Conservation (phyloP, 2,329 filamentous ascomycete genomes). For the Fusarium temperatum region DNA sequence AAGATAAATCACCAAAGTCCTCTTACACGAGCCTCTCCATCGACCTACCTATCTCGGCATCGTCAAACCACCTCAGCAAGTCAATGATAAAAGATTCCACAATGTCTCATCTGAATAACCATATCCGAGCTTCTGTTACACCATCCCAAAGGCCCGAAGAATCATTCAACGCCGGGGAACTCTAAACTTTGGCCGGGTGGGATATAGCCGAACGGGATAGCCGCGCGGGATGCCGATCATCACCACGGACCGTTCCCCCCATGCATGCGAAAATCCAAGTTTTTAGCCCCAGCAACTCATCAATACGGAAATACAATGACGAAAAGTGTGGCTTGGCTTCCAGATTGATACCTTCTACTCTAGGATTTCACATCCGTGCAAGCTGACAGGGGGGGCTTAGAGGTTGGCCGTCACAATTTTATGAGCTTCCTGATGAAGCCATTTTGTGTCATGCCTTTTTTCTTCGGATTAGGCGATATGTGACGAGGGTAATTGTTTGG, state of each 20-base stretch:
- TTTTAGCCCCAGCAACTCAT: background rate
- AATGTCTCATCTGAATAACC: background rate
- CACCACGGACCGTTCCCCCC: background rate
- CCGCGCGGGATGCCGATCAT: background rate
- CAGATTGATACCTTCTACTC: background rate
- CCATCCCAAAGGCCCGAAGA: background rate
- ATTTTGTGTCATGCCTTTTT: background rate
- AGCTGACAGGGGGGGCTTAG: background rate
- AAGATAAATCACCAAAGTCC: background rate
- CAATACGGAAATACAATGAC: background rate
- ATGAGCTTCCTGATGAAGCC: background rate
- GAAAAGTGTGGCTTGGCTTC: background rate
- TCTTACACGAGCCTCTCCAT: background rate
- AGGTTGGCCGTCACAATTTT: background rate
- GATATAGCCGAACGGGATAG: slow-evolving; percentile 9
- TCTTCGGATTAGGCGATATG: background rate
- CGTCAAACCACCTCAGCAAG: background rate
- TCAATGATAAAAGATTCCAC: background rate
- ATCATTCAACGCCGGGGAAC: background rate
- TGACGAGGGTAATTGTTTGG: background rate
- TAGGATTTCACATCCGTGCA: background rate
- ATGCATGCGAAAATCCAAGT: background rate
- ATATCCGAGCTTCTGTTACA: background rate
- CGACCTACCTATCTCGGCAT: background rate
- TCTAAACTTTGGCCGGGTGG: background rate